Conservation (phyloP, 2,329 filamentous ascomycete species). For the Hymenoscyphus salicellus region DNA sequence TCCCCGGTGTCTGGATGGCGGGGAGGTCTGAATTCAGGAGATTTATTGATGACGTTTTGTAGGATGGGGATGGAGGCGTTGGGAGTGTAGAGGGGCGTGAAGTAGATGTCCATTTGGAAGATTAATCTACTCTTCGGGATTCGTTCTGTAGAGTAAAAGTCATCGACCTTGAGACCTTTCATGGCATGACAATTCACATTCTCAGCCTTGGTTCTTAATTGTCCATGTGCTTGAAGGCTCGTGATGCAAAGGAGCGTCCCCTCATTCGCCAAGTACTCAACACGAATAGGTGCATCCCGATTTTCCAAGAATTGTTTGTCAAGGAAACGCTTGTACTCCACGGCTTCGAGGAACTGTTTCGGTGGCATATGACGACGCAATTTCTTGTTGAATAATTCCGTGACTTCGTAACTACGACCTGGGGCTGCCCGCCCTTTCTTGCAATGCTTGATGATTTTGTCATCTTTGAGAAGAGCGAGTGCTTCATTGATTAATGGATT, state of each 20-base stretch:
- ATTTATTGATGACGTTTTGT: conserved; percentile 32
- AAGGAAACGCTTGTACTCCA: conserved; percentile 56
- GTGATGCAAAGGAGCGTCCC: conserved; percentile 65
- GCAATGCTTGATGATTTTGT: conserved; percentile 51
- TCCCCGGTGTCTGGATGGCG: conserved; percentile 11
- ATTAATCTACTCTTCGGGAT: conserved; percentile 64
- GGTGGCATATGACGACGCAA: conserved; percentile 56
- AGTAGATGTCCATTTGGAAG: conserved; percentile 59
- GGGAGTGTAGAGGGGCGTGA: conserved; percentile 57
- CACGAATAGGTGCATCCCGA: conserved; percentile 33
- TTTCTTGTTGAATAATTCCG: conserved; percentile 54
- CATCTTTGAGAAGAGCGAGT: conserved; percentile 22
- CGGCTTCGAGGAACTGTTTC: conserved; percentile 56
- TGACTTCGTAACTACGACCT: conserved; percentile 61
- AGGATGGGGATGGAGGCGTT: conserved; percentile 49
- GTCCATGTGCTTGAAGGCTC: conserved; percentile 60
- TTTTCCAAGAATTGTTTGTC: conserved; percentile 47
- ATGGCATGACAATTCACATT: conserved; percentile 59
- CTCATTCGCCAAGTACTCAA: conserved; percentile 59
- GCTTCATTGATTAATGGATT: conserved; percentile 24
- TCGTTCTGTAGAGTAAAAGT: conserved; percentile 64
- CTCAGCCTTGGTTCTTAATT: conserved; percentile 51
- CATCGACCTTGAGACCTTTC: conserved; percentile 67
- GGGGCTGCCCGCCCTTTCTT: conserved; percentile 56
- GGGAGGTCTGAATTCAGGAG: conserved; percentile 41